Percentiles rank a stretch among this genome's conserved stretches.
These are phyloP conservation scores for Neurospora discreta DNA, from an alignment of 495 filamentous ascomycete species.

Conservation along the genomic window DNA sequence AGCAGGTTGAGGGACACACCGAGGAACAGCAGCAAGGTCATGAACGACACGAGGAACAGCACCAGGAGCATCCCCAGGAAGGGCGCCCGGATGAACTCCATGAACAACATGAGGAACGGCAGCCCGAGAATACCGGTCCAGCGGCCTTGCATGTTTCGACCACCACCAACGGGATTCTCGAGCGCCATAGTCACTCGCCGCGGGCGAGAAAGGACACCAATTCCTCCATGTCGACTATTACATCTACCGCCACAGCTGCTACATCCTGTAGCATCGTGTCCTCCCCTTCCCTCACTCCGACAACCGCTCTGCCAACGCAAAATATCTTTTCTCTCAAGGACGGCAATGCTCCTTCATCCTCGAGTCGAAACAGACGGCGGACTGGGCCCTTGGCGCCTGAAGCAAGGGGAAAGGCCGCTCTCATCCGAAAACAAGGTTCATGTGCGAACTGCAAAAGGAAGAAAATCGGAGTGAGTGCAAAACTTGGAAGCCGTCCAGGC, in stretches of 20 bases:
- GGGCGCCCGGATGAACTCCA: slow-evolving; percentile 13
- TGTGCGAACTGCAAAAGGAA: slow-evolving; percentile 36
- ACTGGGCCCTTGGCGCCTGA: slow-evolving; percentile 35
- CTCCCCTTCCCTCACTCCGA: slow-evolving; percentile 16
- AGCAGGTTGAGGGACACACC: background rate
- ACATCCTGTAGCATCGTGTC: slow-evolving; percentile 34
- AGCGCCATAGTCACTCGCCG: slow-evolving; percentile 23
- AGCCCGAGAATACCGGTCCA: slow-evolving; percentile 12
- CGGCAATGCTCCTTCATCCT: slow-evolving; percentile 32
- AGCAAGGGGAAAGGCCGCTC: slow-evolving; percentile 36
- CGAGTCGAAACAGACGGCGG: slow-evolving; percentile 34
- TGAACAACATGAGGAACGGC: slow-evolving; percentile 11
- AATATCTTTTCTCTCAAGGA: slow-evolving; percentile 39
- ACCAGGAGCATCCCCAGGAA: slow-evolving; percentile 14
- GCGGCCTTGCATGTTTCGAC: slow-evolving; percentile 6
- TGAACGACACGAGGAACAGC: background rate
- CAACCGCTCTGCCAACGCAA: slow-evolving; percentile 16
- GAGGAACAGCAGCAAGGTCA: background rate
- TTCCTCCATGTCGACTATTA: slow-evolving; percentile 35
- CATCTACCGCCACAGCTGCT: slow-evolving; percentile 26
- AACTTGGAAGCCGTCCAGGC: background rate
- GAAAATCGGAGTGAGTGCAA: slow-evolving; percentile 37
- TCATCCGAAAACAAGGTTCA: slow-evolving; percentile 40
- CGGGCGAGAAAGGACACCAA: slow-evolving; percentile 36
- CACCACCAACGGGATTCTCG: slow-evolving; percentile 18